Percentiles rank a stretch among this genome's conserved stretches.
phyloP scores from a whole-genome alignment of 495 filamentous ascomycete genomes.

The Thermothielavioides terrestris region DNA sequence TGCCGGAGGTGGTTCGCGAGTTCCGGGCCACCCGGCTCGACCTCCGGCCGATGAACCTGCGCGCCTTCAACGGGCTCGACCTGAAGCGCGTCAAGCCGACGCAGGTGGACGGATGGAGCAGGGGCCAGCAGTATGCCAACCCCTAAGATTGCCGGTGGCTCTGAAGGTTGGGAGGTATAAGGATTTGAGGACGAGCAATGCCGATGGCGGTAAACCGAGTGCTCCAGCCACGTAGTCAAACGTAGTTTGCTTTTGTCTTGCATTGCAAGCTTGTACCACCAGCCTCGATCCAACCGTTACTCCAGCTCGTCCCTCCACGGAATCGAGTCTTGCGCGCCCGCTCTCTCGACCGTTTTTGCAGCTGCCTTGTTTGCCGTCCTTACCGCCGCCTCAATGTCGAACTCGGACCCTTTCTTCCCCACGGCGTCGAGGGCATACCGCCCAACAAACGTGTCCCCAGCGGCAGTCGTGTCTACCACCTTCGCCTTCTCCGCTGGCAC shows the following conservation, averaged over 20 bases:
- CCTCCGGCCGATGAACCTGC: slow-evolving; percentile 23
- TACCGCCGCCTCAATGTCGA: slow-evolving; percentile 53
- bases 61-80: slow-evolving; percentile 27
- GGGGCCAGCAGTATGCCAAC: slow-evolving; percentile 26
- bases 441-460: slow-evolving; percentile 92
- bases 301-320: slow-evolving; percentile 76
- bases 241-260: no score
- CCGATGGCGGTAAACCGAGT: no score
- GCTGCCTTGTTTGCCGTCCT: slow-evolving; percentile 63
- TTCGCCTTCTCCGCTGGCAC: slow-evolving; percentile 50
- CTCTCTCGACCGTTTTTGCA: slow-evolving; percentile 63
- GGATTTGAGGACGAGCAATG: no score
- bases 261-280: background rate
- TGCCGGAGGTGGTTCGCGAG: slow-evolving; percentile 12
- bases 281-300: background rate
- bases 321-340: slow-evolving; percentile 80
- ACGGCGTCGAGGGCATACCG: slow-evolving; percentile 67
- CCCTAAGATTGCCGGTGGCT: no score
- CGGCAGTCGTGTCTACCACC: slow-evolving; percentile 89
- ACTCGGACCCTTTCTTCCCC: slow-evolving; percentile 19
- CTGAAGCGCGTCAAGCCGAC: slow-evolving; percentile 18
- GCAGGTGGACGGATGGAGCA: slow-evolving; percentile 19
- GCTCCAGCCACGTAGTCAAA: no score
- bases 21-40: background rate
- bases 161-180: background rate